phyloP scores from a whole-genome alignment of 805 yeast genomes.

The Wickerhamiella spandovensis region DNA sequence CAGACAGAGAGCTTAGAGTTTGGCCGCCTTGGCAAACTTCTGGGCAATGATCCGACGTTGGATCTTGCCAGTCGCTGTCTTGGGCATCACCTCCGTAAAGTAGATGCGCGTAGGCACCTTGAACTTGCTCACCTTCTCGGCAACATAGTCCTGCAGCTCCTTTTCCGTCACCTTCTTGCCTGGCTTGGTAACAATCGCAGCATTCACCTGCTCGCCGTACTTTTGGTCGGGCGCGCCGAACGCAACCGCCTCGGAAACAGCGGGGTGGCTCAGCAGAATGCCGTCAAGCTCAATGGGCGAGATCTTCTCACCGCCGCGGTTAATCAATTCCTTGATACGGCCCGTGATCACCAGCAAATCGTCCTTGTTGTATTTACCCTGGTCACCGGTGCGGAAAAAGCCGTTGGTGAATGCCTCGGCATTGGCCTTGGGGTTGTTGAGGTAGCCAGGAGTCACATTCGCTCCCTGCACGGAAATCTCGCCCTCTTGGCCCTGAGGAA shows the following conservation, averaged over 20 bases:
- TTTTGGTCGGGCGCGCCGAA: slow-evolving; percentile 55
- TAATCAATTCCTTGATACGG: slow-evolving; percentile 58
- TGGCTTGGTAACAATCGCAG: slow-evolving; percentile 46
- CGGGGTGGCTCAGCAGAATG: slow-evolving; percentile 43
- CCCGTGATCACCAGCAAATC: slow-evolving; percentile 53
- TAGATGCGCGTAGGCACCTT: slow-evolving; percentile 47
- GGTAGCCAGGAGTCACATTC: slow-evolving; percentile 59
- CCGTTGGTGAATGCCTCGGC: slow-evolving; percentile 50
- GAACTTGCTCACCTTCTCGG: slow-evolving; percentile 37
- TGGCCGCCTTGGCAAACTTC: slow-evolving; percentile 22
- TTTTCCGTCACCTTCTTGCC: slow-evolving; percentile 25
- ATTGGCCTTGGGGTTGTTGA: slow-evolving; percentile 61
- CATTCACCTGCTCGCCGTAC: slow-evolving; percentile 61
- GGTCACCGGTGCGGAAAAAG: slow-evolving; percentile 70
- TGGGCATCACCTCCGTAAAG: slow-evolving; percentile 51
- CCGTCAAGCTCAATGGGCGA: slow-evolving; percentile 61
- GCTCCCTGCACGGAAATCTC: slow-evolving; percentile 58
- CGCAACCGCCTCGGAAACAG: slow-evolving; percentile 56
- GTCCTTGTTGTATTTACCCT: slow-evolving; percentile 47
- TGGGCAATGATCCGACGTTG: slow-evolving; percentile 53
- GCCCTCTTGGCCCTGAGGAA: slow-evolving; percentile 43
- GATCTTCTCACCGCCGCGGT: slow-evolving; percentile 68
- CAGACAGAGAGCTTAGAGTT: neutral
- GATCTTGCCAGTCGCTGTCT: slow-evolving; percentile 68
- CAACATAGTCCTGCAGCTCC: slow-evolving; percentile 36